phyloP scores from a whole-genome alignment of 495 filamentous ascomycete genomes.

The Tricharina praecox region DNA sequence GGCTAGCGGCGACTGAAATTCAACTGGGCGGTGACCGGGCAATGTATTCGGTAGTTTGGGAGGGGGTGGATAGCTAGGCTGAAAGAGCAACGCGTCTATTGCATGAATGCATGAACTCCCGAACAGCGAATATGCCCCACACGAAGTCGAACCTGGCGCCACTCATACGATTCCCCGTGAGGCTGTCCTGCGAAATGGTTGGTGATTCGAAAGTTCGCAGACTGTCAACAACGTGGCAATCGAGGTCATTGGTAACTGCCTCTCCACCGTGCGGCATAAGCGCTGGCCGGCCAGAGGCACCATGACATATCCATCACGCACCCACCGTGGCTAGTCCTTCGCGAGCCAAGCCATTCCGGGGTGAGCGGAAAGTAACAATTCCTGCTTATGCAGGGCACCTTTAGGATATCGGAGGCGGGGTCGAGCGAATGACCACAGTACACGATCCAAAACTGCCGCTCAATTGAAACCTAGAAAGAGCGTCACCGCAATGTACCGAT shows the following conservation, averaged over 20 bases:
- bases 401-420: not conserved
- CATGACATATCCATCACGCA: not conserved
- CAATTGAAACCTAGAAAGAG: not conserved
- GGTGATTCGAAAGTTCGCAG: no score
- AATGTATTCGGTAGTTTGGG: no score
- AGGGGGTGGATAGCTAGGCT: no score
- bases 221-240: conserved; percentile 4
- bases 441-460: conserved; percentile 4
- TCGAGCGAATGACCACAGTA: conserved; percentile 4
- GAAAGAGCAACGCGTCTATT: no score
- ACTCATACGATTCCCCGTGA: no score
- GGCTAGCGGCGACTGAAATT: no score
- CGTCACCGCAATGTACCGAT: not conserved
- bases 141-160: no score
- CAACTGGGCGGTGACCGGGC: no score
- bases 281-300: not conserved
- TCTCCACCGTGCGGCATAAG: not conserved
- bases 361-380: not conserved
- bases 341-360: not conserved
- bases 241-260: not conserved
- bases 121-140: no score
- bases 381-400: not conserved
- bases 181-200: no score
- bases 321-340: not conserved
- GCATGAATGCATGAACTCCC: no score